Evolutionary conservation across 164 flowering plant species (phyloP), one percentile per base, ranked within the genome.

Genomic region (Kingdonia uniflora): DNA sequence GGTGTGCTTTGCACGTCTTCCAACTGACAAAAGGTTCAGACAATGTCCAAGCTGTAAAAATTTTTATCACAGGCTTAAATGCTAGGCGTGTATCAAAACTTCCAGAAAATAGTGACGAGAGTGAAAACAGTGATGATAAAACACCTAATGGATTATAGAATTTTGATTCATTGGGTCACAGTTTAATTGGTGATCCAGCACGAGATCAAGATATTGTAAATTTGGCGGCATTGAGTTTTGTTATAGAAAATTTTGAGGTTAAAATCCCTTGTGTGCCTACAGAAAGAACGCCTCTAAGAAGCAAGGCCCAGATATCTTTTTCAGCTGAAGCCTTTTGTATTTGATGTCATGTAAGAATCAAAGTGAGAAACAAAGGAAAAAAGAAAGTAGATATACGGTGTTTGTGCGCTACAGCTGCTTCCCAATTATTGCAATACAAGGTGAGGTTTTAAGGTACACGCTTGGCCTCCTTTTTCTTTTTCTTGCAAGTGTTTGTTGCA

Each of bases 1-100:
- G 99, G 60, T 94, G 97, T 74, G 77, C 78, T 58, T 51, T 89
- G 65, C 95, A 89, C 37, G 57, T 76, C 52, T 85, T 94, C 75
- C 99, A 83, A 62, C 64, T 94, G 64, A 67, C 88, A 14, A 94
- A 77, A 88, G 97, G 91, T 23, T 12, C 76, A 1, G 97, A 94
- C 54, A 71, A 84, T 72, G 76, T 94, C 60, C 95, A 86, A 68
- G 87, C 86, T 44, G 83, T 95, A 33, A 97, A 94, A 54, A 94
- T 78, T 49, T 94, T 52, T 56, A 81, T 94, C 37, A 82, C 97
- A 2, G 99, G 99, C 49, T 77, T 94, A 78, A 97, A 94, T 66
- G 95, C 99, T 24, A 75, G 99, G 68, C 80, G 99, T 29, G 46
- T 94, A 54, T 69, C 99, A 15, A 94, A 94, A 71, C 75, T 78